Base-by-base conservation (phyloP, 148 eudicot species). In the Silene uniflora region DNA sequence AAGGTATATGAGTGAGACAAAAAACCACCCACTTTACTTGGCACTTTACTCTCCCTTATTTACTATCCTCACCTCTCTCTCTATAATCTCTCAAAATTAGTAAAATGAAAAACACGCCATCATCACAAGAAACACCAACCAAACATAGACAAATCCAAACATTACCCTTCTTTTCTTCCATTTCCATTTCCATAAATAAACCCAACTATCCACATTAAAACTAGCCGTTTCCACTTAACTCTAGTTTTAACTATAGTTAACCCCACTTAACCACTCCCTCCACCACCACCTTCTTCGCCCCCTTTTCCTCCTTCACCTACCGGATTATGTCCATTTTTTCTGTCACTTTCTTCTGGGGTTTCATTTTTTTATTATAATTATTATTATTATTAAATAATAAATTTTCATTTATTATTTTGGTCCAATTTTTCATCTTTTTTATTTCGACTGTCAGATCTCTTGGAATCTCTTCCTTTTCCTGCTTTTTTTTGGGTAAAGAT, bases 381-480 rank as follows among this genome's bases (percentile, higher is more conserved):
- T 49, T 52, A 13, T n/a, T n/a, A n/a, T n/a, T 52, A 12, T 10
- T 49, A 5, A 49, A 10, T 11, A 49, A 1, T 32, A 32, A 32
- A 32, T 32, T 13, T 52, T 52, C 18, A 13, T 16, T 21, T 10
- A 24, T 24, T 62, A 23, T 62, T 23, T 62, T 10, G 6, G 5
- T 27, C 17, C 32, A 62, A 24, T 12, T 12, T 73, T 22, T 59
- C 74, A 8, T 67, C 23, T 35, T 47, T 68, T 65, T 49, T 49
- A 6, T 71, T 52, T 21, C 6, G 8, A 32, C 56, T 69, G 18
- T 74, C 76, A 9, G 77, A 75, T 75, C 77, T 71, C 71, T 59
- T 70, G 23, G 75, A 70, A 62, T 74, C 78, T 75, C 61, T 27
- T 52, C 14, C 17, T 59, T 35, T 71, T 75, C 49, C 70, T 22